phyloP scores from a whole-genome alignment of 108 stramenopile genomes.

The Licmophora abbreviata region DNA sequence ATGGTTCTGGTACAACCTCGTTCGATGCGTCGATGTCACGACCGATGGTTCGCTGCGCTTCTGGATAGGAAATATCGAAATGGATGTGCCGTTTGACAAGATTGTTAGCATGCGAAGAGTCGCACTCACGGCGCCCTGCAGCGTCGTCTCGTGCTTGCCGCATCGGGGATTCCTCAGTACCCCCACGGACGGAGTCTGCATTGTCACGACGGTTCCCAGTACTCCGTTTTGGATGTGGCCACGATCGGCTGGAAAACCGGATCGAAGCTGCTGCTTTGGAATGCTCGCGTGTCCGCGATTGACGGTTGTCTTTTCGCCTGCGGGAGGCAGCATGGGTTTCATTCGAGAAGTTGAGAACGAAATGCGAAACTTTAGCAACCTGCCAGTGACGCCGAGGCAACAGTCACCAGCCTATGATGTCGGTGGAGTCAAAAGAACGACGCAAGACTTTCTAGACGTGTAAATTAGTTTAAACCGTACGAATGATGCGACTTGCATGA shows the following conservation, averaged over 20 bases:
- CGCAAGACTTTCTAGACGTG: no score
- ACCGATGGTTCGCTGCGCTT: slow-evolving; percentile 73
- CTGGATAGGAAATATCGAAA: slow-evolving; percentile 86
- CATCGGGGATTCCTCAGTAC: slow-evolving; percentile 64
- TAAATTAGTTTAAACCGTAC: no score
- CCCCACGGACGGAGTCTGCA: slow-evolving; percentile 71
- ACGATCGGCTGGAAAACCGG: slow-evolving; percentile 73
- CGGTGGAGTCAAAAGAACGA: no score
- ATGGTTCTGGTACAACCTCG: slow-evolving; percentile 88
- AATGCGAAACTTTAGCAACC: slow-evolving; percentile 70
- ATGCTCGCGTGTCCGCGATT: slow-evolving; percentile 64
- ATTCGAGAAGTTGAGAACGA: slow-evolving; percentile 79
- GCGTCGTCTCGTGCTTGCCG: slow-evolving; percentile 40
- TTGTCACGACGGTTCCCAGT: slow-evolving; percentile 71
- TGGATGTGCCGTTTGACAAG: slow-evolving; percentile 82
- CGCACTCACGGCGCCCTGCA: slow-evolving; percentile 18
- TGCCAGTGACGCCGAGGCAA: no score
- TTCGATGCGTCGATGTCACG: slow-evolving; percentile 78
- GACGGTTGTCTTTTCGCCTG: slow-evolving; percentile 73
- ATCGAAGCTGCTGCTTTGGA: slow-evolving; percentile 58
- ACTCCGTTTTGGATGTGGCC: slow-evolving; percentile 87
- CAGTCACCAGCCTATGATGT: no score
- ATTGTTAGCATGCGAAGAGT: slow-evolving; percentile 56
- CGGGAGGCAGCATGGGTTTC: slow-evolving; percentile 66
- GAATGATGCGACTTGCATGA: no score